Evolutionary conservation across 2,329 filamentous ascomycete genomes (phyloP), one percentile per base, ranked within the genome.

Genomic region (Thyridium curvatum): DNA sequence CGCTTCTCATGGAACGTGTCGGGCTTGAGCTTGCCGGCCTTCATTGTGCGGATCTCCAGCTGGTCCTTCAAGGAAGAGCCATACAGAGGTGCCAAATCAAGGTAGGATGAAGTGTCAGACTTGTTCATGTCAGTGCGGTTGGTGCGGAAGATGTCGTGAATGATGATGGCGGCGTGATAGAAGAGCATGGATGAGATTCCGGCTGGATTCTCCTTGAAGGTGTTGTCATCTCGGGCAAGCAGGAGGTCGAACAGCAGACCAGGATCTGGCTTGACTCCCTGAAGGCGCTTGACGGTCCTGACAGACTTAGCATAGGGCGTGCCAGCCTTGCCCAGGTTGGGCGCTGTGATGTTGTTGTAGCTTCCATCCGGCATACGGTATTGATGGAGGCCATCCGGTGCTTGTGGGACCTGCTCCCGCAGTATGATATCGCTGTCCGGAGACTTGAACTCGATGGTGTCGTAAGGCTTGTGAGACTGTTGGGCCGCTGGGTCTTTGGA

Each of bases 141-240:
- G 2, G 82, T 85, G 30, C 77, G 70, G 59, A 86, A 86, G 36
- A 82, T 58, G 58, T 68, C 68, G 47, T 77, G 73, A 37, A 75
- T 77, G 43, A 79, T 77, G 50, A 90, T 82, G 7, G 82, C 78
- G 0, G 84, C 85, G 32, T 86, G 65, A 47, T 88, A 87, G 56
- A 86, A 87, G 13, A 90, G 64, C 62, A 87, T 78, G 49, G 79
- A 82, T 0, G 83, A 88, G 31, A 89, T 79, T n/a, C 77, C 74
- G 37, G 82, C 82, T 0, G 82, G 79, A 53, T 87, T 84, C 39
- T 78, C 67, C 44, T 77, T 70, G 44, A 77, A 76, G n/a, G 49
- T 52, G 0, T 49, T 41, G 26, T 66, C 62, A 30, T 64, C 62
- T 18, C 82, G 72, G 13, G 75, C 77, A 68, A 86, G 74, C 18